Base-by-base conservation (phyloP, 2,329 filamentous ascomycete species). In the Plenodomus tracheiphilus region DNA sequence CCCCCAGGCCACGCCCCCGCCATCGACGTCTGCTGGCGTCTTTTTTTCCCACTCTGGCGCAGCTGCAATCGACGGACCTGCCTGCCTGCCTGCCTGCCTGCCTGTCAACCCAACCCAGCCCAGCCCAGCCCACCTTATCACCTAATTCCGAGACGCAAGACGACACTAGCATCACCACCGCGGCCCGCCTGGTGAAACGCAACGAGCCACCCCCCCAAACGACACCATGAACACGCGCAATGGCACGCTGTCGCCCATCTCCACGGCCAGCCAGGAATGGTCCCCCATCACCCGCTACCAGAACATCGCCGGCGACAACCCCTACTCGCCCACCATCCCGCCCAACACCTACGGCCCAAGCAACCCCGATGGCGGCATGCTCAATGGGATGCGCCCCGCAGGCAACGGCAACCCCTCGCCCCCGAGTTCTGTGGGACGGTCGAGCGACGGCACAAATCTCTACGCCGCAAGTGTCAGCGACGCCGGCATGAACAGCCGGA, bases 351-450 rank as follows among this genome's bases (percentile, higher is more conserved):
- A 68, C 54, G 65, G 68, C 35, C 60, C 70, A 57, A 66, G 58
- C 46, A 65, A 59, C 59, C 63, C 67, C 42, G 72, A 74, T 69
- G 71, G 71, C 44, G 65, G 65, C 57, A 72, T 77, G 64, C 85
- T 81, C 78, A 72, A 80, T 78, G 75, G 83, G 77, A 74, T 75
- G 71, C 67, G 69, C 62, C 74, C 71, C 63, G 66, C 59, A 54
- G 56, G 36, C 55, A 74, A 74, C 50, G 75, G 75, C 59, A 83
- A 83, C 64, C 83, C 93, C 43, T 97, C 93, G 42, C 92, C 93
- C 46, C 93, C 94, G 20, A 90, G 87, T 57, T 97, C 93, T 4
- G 81, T 97, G 60, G 90, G 88, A 54, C 83, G 89, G 56, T 95
- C 90, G 43, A 97, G 91, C 72, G 86, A 88, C 69, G 91, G 89